A percentile compares a stretch with the other conserved stretches of the same genome.
Conservation (phyloP, 108 stramenopile genomes). For the Skeletonema marinoi region DNA sequence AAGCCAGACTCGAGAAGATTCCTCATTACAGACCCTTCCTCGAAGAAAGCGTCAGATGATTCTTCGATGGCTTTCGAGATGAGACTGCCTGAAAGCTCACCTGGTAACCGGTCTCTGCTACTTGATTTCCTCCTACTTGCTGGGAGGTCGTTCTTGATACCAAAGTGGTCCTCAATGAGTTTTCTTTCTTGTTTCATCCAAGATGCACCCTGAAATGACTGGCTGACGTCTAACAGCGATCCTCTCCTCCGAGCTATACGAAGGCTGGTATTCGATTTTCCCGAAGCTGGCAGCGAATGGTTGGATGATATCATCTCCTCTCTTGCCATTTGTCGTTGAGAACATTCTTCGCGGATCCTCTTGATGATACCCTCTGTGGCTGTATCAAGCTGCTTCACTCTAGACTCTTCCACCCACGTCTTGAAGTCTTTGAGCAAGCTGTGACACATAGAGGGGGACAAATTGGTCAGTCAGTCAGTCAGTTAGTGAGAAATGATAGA, state of each 20-base stretch:
- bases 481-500: no score
- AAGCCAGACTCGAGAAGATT: slow-evolving; percentile 11
- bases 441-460: no score
- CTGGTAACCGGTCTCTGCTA: background rate
- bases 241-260: background rate
- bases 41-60: slow-evolving; percentile 4
- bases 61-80: slow-evolving; percentile 4
- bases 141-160: background rate
- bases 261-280: background rate
- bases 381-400: slow-evolving; percentile 10
- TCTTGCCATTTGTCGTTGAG: background rate
- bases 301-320: background rate
- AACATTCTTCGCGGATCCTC: background rate
- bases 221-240: background rate
- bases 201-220: background rate
- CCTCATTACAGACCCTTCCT: slow-evolving; percentile 16
- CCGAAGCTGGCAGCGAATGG: background rate
- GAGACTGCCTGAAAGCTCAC: background rate
- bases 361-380: slow-evolving; percentile 10
- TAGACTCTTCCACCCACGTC: slow-evolving; percentile 10
- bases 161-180: slow-evolving; percentile 17
- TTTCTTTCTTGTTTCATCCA: slow-evolving; percentile 6
- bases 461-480: no score
- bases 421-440: slow-evolving; percentile 7
- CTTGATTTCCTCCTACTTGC: background rate